Percentiles rank a stretch among this genome's conserved stretches.
These are phyloP conservation scores for Malus hybrid DNA, from an alignment of 331 rosid species.

Conservation along the genomic window DNA sequence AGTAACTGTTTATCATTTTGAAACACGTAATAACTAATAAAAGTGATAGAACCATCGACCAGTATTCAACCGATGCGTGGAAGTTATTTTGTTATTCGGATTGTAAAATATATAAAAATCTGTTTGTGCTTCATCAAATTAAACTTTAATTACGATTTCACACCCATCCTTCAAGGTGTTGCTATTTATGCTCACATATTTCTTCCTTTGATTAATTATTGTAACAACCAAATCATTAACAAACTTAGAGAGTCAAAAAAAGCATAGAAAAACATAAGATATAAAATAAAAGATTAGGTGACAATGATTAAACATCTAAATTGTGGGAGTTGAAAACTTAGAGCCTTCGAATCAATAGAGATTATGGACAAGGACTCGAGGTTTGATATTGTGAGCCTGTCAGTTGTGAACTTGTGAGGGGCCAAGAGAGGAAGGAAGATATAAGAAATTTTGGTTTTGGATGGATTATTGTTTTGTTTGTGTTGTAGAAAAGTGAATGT, in stretches of 20 bases:
- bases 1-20: no score
- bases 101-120: no score
- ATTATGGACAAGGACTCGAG: background rate
- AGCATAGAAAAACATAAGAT: background rate
- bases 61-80: no score
- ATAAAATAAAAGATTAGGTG: background rate
- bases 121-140: no score
- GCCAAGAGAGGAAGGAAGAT: background rate
- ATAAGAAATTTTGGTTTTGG: no score
- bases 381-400: background rate
- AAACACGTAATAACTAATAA: no score
- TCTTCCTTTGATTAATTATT: background rate
- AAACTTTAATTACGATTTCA: no score
- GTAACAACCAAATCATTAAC: background rate
- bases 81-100: background rate
- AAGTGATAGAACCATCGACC: background rate
- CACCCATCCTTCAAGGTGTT: background rate
- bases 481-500: background rate
- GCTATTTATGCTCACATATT: background rate
- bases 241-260: background rate
- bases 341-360: background rate
- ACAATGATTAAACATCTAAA: background rate
- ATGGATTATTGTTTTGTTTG: no score
- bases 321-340: background rate
- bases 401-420: background rate